phyloP scores from a whole-genome alignment of 2,329 filamentous ascomycete species.

The Paraconiothyrium brasiliense region DNA sequence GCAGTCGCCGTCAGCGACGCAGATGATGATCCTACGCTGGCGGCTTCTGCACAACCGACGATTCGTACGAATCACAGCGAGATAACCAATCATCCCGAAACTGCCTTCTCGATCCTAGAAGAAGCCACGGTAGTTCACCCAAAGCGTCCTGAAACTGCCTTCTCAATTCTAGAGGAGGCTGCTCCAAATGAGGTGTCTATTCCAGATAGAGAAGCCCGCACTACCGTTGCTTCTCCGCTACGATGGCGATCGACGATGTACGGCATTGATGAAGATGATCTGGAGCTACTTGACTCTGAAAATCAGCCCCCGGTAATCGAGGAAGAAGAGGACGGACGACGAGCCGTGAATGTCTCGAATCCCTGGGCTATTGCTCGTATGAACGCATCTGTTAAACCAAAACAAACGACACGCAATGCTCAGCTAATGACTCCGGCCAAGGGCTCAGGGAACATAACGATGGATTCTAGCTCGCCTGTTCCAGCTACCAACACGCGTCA shows the following conservation, averaged over 20 bases:
- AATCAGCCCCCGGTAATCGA: constrained; percentile 25
- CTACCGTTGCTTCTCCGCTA: constrained; percentile 6
- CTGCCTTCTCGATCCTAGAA: constrained; percentile 11
- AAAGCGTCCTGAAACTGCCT: background rate
- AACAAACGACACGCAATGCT: constrained; percentile 17
- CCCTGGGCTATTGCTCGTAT: constrained; percentile 62
- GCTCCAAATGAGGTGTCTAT: background rate
- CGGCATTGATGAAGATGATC: constrained; percentile 49
- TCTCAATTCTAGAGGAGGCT: constrained; percentile 6
- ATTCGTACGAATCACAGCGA: too few species aligned
- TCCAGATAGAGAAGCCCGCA: background rate
- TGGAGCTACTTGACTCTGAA: constrained; percentile 31
- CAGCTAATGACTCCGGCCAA: constrained; percentile 41
- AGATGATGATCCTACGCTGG: constrained; percentile 16
- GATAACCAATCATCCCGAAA: background rate
- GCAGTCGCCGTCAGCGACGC: constrained; percentile 16
- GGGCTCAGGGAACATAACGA: constrained; percentile 15
- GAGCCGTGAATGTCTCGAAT: constrained; percentile 52
- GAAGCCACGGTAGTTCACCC: background rate
- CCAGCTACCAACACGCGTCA: constrained; percentile 10
- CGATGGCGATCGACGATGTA: constrained; percentile 52
- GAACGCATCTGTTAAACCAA: constrained; percentile 46
- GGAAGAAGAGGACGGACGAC: constrained; percentile 42
- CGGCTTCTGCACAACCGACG: constrained; percentile 14
- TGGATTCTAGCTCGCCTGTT: constrained; percentile 23